Conservation (phyloP, 768 basidiomycete species). For the Hydnomerulius pinastri region DNA sequence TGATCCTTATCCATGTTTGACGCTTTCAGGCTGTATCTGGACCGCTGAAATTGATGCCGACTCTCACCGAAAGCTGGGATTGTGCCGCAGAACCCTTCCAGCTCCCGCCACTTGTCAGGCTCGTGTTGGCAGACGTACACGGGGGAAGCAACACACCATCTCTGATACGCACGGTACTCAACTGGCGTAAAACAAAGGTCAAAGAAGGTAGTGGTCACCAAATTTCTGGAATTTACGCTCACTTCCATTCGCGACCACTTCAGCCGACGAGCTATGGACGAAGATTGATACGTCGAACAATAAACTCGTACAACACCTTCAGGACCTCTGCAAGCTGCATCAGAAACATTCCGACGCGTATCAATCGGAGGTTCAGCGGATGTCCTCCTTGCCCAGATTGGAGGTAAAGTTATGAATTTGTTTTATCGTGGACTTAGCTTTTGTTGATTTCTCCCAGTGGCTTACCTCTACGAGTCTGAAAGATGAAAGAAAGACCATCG, state of each 20-base stretch:
- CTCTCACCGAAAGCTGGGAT: conserved; percentile 67
- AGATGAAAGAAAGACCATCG: conserved; percentile 33
- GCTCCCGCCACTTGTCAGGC: conserved; percentile 79
- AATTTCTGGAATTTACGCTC: not conserved
- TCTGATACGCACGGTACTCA: conserved; percentile 86
- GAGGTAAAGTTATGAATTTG: conserved; percentile 45
- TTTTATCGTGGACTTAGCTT: not conserved
- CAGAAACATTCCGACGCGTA: conserved; percentile 52
- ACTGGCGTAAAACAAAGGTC: conserved; percentile 75
- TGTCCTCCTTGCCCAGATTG: conserved; percentile 55
- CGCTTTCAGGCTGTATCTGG: conserved; percentile 14
- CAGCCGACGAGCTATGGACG: conserved; percentile 69
- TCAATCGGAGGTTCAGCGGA: conserved; percentile 57
- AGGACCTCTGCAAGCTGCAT: conserved; percentile 51
- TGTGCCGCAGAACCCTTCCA: conserved; percentile 66
- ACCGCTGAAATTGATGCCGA: conserved; percentile 43
- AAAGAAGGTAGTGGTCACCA: conserved; percentile 46
- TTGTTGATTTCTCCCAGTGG: conserved; percentile 46
- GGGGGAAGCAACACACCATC: conserved; percentile 96
- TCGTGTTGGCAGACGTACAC: conserved; percentile 94
- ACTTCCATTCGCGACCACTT: conserved; percentile 3
- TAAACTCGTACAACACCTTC: conserved; percentile 53
- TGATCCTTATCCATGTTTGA: conserved; percentile 1
- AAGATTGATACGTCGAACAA: conserved; percentile 64
- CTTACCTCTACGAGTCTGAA: not conserved